phyloP scores from a whole-genome alignment of 1,284 basidiomycete species.

The Pseudozyma sp. region DNA sequence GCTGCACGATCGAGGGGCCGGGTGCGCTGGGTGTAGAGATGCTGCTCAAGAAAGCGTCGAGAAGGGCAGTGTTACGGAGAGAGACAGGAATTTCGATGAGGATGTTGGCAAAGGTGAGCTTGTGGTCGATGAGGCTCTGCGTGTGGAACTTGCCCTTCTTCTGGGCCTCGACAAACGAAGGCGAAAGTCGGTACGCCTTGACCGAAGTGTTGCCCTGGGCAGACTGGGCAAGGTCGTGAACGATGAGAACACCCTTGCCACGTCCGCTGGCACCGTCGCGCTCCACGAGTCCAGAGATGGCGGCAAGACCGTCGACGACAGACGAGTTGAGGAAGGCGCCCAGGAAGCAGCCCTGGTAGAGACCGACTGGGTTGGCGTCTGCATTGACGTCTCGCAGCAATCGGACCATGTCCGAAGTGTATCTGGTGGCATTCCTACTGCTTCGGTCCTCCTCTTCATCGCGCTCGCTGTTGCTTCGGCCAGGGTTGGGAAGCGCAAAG shows the following conservation, averaged over 20 bases:
- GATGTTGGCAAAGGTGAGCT: constrained; percentile 88
- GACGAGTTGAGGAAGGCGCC: constrained; percentile 75
- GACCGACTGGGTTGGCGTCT: constrained; percentile 93
- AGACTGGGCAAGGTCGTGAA: constrained; percentile 68
- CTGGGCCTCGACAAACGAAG: constrained; percentile 85
- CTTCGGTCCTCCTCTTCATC: constrained; percentile 63
- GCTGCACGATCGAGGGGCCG: constrained; percentile 63
- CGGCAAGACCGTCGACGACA: constrained; percentile 79
- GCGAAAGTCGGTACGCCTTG: constrained; percentile 88
- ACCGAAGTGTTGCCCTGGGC: constrained; percentile 87
- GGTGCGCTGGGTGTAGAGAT: constrained; percentile 72
- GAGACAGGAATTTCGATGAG: constrained; percentile 89
- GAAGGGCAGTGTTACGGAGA: constrained; percentile 85
- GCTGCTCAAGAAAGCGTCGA: constrained; percentile 84
- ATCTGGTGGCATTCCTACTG: constrained; percentile 70
- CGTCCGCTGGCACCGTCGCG: constrained; percentile 63
- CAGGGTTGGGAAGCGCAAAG: constrained; percentile 61
- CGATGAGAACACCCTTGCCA: constrained; percentile 65
- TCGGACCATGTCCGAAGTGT: constrained; percentile 86
- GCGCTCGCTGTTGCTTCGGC: constrained; percentile 51
- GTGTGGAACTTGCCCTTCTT: constrained; percentile 88
- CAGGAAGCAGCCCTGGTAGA: constrained; percentile 95
- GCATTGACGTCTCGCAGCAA: constrained; percentile 90
- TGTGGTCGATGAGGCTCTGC: constrained; percentile 81
- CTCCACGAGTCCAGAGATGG: constrained; percentile 64